phyloP scores from a whole-genome alignment of 2,329 filamentous ascomycete species.

The Colletotrichum cereale region DNA sequence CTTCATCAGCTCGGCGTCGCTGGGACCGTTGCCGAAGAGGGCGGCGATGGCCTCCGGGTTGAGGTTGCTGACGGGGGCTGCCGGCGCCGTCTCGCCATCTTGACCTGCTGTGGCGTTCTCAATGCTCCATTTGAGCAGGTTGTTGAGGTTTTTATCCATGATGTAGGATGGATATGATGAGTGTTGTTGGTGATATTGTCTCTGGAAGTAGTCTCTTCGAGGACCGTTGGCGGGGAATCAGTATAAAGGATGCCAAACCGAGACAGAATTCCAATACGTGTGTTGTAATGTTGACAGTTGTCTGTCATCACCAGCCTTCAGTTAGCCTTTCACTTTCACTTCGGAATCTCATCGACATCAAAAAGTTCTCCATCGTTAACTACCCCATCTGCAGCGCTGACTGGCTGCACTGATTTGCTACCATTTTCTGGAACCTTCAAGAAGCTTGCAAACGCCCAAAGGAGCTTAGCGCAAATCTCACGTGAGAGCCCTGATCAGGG shows the following conservation, averaged over 20 bases:
- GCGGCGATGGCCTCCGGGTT: constrained; percentile 78
- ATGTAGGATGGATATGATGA: constrained; percentile 18
- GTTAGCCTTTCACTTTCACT: constrained; percentile 30
- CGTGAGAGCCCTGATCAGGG: constrained; percentile 41
- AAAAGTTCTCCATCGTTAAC: constrained; percentile 38
- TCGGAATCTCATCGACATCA: constrained; percentile 33
- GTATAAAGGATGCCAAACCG: neutral
- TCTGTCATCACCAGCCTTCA: constrained; percentile 38
- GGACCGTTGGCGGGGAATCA: neutral
- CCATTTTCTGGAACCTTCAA: constrained; percentile 58
- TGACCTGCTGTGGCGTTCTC: constrained; percentile 55
- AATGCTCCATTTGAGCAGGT: constrained; percentile 83
- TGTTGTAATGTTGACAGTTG: constrained; percentile 9
- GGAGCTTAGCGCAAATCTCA: constrained; percentile 45
- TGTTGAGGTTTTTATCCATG: constrained; percentile 73
- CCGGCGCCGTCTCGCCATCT: constrained; percentile 46
- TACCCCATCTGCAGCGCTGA: constrained; percentile 17
- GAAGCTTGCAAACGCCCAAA: constrained; percentile 48
- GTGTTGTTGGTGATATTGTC: neutral
- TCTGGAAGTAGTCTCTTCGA: neutral
- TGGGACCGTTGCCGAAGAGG: constrained; percentile 86
- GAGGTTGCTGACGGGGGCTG: constrained; percentile 59
- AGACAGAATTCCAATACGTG: neutral
- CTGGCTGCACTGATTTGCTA: constrained; percentile 33
- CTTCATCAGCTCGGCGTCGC: constrained; percentile 93